Evolutionary conservation across 2,329 filamentous ascomycete genomes (phyloP).

Genomic region (Trichoderma arundinaceum): DNA sequence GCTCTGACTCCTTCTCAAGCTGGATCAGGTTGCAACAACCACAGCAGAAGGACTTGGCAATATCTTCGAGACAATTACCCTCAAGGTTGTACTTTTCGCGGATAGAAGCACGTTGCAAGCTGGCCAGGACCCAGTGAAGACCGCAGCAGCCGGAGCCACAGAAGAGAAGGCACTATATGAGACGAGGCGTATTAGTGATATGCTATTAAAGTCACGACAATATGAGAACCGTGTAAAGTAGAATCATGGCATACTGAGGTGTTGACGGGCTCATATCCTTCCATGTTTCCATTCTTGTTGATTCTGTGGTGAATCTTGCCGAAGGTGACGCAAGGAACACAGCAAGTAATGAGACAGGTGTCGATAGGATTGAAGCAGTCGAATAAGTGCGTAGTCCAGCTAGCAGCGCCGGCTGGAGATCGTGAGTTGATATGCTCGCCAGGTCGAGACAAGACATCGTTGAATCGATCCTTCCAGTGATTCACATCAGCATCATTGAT

Average conservation of each 20-base stretch:
- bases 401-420: conserved; percentile 46
- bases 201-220: not conserved
- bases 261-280: conserved; percentile 55
- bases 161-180: conserved; percentile 50
- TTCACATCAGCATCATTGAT: conserved; percentile 52
- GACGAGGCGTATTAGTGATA: conserved; percentile 28
- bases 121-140: conserved; percentile 50
- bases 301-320: conserved; percentile 56
- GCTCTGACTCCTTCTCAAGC: conserved; percentile 54
- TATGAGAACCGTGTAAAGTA: conserved; percentile 5
- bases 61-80: conserved; percentile 51
- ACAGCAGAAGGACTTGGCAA: conserved; percentile 53
- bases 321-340: conserved; percentile 55
- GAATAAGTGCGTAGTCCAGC: conserved; percentile 51
- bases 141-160: conserved; percentile 49
- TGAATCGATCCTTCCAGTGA: conserved; percentile 52
- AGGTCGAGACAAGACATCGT: conserved; percentile 51
- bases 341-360: conserved; percentile 53
- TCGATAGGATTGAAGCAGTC: conserved; percentile 53
- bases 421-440: conserved; percentile 51
- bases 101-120: conserved; percentile 54
- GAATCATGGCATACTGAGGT: conserved; percentile 47
- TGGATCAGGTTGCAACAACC: conserved; percentile 53
- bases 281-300: conserved; percentile 47
- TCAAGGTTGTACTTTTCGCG: conserved; percentile 53